Evolutionary conservation across 139 green algal species (phyloP), one percentile per base, ranked within the genome.

Genomic region (Chlorella sorokiniana): DNA sequence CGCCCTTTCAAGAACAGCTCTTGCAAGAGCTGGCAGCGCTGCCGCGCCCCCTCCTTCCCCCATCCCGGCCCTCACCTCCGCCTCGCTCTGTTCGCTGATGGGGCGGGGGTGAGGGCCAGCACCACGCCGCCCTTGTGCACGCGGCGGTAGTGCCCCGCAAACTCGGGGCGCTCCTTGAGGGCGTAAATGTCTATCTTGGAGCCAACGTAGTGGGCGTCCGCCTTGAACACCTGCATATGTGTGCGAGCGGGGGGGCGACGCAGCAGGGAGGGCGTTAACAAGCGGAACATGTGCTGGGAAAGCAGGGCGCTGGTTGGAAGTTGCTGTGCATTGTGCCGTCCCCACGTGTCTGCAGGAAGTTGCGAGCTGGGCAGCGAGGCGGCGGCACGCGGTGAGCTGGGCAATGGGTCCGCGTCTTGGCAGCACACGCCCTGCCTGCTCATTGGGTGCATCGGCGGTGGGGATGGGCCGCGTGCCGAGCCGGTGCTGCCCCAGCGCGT

Each of bases 71-170:
- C 56, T n/a, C 38, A 70, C 59, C 75, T 71, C 16, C 5, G 40
- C 62, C n/a, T 81, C 59, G 16, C 40, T 29, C 56, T 48, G 38
- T 3, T 70, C 56, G 1, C 52, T 45, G 38, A 81, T 81, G 56
- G n/a, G 40, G 16, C 59, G 38, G 20, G 14, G n/a, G 72, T 29
- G 37, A 81, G 68, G 25, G 48, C 56, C 35, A 88, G 67, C 54
- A 85, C 48, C 69, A 79, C 84, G 37, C 71, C 54, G 8, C 84
- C 84, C 63, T 88, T 88, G 78, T 88, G 79, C 54, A 88, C 29
- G 23, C 44, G 54, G 29, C 23, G 40, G 44, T 81, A 88, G 63
- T 83, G 56, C 16, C 70, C 79, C 0, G 38, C 31, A 38, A 82
- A 85, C 48, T 85, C 69, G 11, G 79, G 59, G 25, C 71, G 71